Conservation (phyloP, 2,329 filamentous ascomycete genomes). For the Cadophora gregata region DNA sequence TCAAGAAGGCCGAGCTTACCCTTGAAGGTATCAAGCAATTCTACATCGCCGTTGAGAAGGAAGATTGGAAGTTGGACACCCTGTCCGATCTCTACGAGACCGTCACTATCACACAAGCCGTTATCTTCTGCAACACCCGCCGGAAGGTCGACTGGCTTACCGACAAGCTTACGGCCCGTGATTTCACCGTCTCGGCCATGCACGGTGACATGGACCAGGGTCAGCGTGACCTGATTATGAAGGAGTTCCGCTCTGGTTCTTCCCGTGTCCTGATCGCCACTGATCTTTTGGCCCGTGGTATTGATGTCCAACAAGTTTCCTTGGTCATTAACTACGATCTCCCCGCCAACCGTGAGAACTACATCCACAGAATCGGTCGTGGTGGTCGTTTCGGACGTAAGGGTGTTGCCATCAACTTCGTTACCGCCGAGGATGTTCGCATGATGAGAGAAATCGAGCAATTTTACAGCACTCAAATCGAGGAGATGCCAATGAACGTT, state of each 20-base stretch:
- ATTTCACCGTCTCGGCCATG: conserved; percentile 99
- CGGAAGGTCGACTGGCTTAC: conserved; percentile 99
- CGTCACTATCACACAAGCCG: conserved; percentile 98
- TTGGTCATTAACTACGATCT: conserved; percentile 99
- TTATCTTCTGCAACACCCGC: conserved; percentile 99
- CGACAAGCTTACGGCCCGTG: conserved; percentile 96
- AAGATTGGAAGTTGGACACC: conserved; percentile 99
- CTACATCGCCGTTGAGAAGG: conserved; percentile 99
- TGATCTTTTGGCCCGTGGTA: conserved; percentile 97
- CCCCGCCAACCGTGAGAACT: conserved; percentile 99
- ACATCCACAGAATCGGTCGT: conserved; percentile 99
- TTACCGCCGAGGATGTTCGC: conserved; percentile 97
- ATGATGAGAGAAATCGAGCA: conserved; percentile 99
- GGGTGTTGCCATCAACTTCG: conserved; percentile 99
- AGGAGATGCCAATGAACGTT: conserved; percentile 99
- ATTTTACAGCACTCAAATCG: conserved; percentile 99
- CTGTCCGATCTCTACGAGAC: conserved; percentile 99
- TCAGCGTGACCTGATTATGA: conserved; percentile 99
- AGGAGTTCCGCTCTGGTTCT: conserved; percentile 99
- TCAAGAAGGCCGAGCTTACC: conserved; percentile 99
- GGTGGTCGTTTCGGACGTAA: conserved; percentile 99
- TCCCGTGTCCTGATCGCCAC: conserved; percentile 99
- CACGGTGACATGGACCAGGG: conserved; percentile 99
- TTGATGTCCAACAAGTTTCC: conserved; percentile 99
- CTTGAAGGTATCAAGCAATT: conserved; percentile 99